Conservation (phyloP, 768 basidiomycete species). For the Gyrodon lividus region DNA sequence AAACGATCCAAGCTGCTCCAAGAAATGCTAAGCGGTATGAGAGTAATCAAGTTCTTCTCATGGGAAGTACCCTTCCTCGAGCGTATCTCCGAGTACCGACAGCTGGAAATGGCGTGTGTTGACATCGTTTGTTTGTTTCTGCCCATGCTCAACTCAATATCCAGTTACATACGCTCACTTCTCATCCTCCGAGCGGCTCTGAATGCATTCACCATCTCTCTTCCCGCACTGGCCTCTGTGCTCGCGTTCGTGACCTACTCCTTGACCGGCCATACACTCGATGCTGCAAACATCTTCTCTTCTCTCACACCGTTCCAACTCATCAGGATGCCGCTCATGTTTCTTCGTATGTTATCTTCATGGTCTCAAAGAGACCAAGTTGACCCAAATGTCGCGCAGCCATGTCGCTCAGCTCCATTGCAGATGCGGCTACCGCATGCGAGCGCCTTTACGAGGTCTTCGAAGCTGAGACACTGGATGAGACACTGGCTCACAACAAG, state of each 20-base stretch:
- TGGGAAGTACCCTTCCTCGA: conserved; percentile 84
- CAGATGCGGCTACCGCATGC: conserved; percentile 83
- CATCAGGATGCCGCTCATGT: conserved; percentile 78
- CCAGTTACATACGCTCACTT: conserved; percentile 63
- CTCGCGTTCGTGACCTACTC: conserved; percentile 76
- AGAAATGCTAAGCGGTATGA: conserved; percentile 87
- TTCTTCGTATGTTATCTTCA: conserved; percentile 42
- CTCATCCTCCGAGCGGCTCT: conserved; percentile 65
- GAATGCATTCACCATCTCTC: conserved; percentile 65
- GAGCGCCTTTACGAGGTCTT: conserved; percentile 77
- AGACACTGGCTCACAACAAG: conserved; percentile 54
- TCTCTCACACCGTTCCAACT: conserved; percentile 85
- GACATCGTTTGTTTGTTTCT: not conserved
- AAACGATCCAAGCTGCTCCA: conserved; percentile 86
- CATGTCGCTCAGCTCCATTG: conserved; percentile 69
- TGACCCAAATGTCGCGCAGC: conserved; percentile 38
- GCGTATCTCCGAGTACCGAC: conserved; percentile 67
- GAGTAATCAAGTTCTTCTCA: conserved; percentile 89
- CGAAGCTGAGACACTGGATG: conserved; percentile 73
- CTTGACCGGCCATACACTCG: conserved; percentile 61
- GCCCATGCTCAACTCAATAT: not conserved
- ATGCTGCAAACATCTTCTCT: conserved; percentile 76
- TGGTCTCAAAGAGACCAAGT: conserved; percentile 2
- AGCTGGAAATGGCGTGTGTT: conserved; percentile 62
- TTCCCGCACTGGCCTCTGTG: conserved; percentile 80